Conservation (phyloP, 345 rosid species). For the Bruguiera gymnorhiza region DNA sequence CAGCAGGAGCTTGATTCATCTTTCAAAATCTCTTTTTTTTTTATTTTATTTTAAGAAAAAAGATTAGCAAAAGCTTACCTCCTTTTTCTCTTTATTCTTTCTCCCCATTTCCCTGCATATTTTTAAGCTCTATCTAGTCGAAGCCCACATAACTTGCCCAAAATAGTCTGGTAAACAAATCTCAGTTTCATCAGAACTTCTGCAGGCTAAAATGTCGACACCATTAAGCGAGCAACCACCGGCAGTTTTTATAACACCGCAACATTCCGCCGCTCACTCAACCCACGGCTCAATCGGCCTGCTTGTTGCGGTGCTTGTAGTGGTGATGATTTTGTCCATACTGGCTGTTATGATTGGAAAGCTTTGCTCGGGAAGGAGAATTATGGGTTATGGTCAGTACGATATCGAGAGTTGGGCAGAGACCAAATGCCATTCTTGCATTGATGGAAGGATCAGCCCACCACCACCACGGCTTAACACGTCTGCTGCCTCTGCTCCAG, state of each 20-base stretch:
- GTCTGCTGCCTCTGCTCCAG: slow-evolving; percentile 16
- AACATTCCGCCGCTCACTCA: slow-evolving; percentile 27
- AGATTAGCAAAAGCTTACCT: too few relatives aligned
- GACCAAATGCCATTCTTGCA: slow-evolving; percentile 60
- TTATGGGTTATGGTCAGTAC: slow-evolving; percentile 55
- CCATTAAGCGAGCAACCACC: slow-evolving; percentile 46
- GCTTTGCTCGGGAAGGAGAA: slow-evolving; percentile 62
- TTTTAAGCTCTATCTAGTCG: background rate
- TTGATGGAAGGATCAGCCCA: slow-evolving; percentile 56
- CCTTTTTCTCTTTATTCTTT: too few relatives aligned
- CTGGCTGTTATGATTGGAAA: slow-evolving; percentile 59
- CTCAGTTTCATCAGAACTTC: background rate
- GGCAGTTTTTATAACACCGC: slow-evolving; percentile 27
- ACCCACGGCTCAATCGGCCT: slow-evolving; percentile 49
- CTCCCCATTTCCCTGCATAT: too few relatives aligned
- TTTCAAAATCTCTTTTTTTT: too few relatives aligned
- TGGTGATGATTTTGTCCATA: slow-evolving; percentile 40
- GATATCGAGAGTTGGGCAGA: slow-evolving; percentile 78
- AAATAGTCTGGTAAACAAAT: background rate
- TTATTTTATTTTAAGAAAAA: too few relatives aligned
- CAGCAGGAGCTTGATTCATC: too few relatives aligned
- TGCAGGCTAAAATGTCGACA: slow-evolving; percentile 34
- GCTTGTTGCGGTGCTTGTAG: slow-evolving; percentile 49
- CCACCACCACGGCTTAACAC: slow-evolving; percentile 21
- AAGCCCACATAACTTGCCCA: background rate